A percentile compares a stretch with the other conserved stretches of the same genome.
These are phyloP conservation scores for Vinca minor DNA, from an alignment of 257 asterid genomes.

Conservation along the genomic window DNA sequence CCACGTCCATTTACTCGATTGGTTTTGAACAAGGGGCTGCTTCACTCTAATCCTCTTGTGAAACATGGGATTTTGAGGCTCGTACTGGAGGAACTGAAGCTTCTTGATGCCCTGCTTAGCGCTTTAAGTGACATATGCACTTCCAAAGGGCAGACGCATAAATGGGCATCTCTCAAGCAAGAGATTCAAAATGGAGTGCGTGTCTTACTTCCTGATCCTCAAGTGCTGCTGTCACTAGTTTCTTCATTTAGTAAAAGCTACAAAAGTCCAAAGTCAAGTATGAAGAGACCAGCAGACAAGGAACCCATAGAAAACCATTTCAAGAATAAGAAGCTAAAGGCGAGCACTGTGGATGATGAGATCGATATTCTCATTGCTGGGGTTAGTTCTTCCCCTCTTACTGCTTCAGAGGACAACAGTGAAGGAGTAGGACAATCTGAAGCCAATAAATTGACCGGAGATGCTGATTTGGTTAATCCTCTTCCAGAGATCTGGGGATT, in stretches of 20 bases:
- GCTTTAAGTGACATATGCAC: slow-evolving; percentile 29
- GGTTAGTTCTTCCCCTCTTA: slow-evolving; percentile 39
- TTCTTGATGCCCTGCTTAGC: slow-evolving; percentile 51
- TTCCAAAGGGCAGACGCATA: slow-evolving; percentile 30
- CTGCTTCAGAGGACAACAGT: slow-evolving; percentile 28
- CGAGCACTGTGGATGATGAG: slow-evolving; percentile 35
- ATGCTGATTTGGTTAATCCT: slow-evolving; percentile 26
- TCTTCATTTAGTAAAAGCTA: slow-evolving; percentile 49
- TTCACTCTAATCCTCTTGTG: slow-evolving; percentile 60
- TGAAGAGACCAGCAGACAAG: slow-evolving; percentile 56
- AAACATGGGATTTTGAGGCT: slow-evolving; percentile 78
- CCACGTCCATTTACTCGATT: slow-evolving; percentile 58
- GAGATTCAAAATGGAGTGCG: slow-evolving; percentile 56
- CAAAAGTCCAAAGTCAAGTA: slow-evolving; percentile 34
- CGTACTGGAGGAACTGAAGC: slow-evolving; percentile 59
- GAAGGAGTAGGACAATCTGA: slow-evolving; percentile 25
- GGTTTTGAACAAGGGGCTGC: slow-evolving; percentile 69
- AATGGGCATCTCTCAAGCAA: slow-evolving; percentile 41
- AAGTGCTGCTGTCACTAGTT: slow-evolving; percentile 61
- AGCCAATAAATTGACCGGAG: slow-evolving; percentile 31
- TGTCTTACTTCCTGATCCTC: slow-evolving; percentile 69
- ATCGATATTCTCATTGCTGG: slow-evolving; percentile 61
- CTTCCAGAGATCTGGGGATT: slow-evolving; percentile 54
- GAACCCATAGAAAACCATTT: slow-evolving; percentile 27
- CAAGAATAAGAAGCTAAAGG: slow-evolving; percentile 54